phyloP scores from a whole-genome alignment of 2,329 filamentous ascomycete genomes.

The Fusarium tricinctum region DNA sequence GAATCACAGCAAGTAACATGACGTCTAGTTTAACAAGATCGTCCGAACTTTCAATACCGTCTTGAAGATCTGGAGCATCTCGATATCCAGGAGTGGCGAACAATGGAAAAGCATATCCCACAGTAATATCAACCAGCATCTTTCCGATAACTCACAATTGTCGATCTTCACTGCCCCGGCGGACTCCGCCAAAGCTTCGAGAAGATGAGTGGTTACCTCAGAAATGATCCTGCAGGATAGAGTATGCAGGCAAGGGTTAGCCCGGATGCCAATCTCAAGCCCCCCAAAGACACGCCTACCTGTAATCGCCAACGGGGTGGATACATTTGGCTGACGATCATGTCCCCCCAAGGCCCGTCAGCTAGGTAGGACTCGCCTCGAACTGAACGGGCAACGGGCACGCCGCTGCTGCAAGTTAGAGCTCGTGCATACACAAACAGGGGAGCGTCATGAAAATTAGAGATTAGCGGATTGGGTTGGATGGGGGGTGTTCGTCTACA shows the following conservation, averaged over 20 bases:
- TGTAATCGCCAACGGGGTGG: conserved; percentile 28
- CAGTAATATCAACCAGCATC: background rate
- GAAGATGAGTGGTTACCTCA: background rate
- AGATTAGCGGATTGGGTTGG: conserved; percentile 6
- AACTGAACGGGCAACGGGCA: conserved; percentile 9
- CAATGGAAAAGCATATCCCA: background rate
- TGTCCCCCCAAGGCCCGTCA: background rate
- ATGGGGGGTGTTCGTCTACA: background rate
- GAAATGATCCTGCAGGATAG: background rate
- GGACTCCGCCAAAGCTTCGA: conserved; percentile 3
- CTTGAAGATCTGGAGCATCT: fast-evolving
- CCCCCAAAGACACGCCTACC: background rate
- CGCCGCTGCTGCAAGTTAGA: conserved; percentile 12
- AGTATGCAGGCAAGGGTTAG: conserved; percentile 10
- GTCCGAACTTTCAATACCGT: too few species aligned
- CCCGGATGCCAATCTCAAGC: background rate
- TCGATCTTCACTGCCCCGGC: conserved; percentile 8
- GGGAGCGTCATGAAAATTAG: conserved; percentile 17
- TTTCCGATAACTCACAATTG: background rate
- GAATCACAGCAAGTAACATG: background rate
- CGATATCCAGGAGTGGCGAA: background rate
- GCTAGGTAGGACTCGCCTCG: background rate
- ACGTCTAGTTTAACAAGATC: background rate
- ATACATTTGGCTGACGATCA: conserved; percentile 25
- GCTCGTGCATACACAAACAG: conserved; percentile 12